Evolutionary conservation across 2,329 filamentous ascomycete genomes (phyloP).

Genomic region (Diaporthe sp.): DNA sequence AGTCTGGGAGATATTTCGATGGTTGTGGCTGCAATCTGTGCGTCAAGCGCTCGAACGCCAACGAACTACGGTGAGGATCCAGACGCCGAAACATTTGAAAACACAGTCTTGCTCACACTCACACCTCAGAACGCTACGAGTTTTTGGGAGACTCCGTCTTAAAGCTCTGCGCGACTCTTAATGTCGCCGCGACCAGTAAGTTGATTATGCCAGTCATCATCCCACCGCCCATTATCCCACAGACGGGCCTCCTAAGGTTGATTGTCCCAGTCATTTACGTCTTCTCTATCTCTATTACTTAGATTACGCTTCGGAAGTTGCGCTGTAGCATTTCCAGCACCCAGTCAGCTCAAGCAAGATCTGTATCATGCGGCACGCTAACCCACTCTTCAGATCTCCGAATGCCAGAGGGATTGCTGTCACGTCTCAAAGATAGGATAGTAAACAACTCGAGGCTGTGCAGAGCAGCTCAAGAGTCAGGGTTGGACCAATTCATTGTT

Average conservation of each 20-base stretch:
- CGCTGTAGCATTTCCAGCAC: neutral
- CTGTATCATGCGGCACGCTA: neutral
- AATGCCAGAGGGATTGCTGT: constrained; percentile 83
- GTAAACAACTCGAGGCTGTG: constrained; percentile 82
- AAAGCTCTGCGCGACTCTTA: constrained; percentile 77
- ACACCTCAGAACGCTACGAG: too few relatives aligned
- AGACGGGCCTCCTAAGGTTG: too few relatives aligned
- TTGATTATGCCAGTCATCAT: too few relatives aligned
- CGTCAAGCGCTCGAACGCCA: constrained; percentile 67
- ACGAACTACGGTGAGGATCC: constrained; percentile 84
- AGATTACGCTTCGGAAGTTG: neutral
- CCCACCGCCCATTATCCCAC: too few relatives aligned
- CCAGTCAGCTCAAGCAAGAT: neutral
- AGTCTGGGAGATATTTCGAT: constrained; percentile 64
- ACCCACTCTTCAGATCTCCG: constrained; percentile 58
- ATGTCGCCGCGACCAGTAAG: constrained; percentile 67
- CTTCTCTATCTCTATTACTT: neutral
- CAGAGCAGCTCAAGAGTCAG: constrained; percentile 68
- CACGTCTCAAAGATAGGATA: constrained; percentile 72
- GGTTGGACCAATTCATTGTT: constrained; percentile 79
- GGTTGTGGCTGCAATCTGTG: constrained; percentile 76
- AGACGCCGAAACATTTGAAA: too few relatives aligned
- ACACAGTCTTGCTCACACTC: too few relatives aligned
- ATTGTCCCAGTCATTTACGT: too few relatives aligned
- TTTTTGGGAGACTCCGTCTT: constrained; percentile 88